Evolutionary conservation across 1,284 basidiomycete species (phyloP).

Genomic region (Apiotrichum gamsii): DNA sequence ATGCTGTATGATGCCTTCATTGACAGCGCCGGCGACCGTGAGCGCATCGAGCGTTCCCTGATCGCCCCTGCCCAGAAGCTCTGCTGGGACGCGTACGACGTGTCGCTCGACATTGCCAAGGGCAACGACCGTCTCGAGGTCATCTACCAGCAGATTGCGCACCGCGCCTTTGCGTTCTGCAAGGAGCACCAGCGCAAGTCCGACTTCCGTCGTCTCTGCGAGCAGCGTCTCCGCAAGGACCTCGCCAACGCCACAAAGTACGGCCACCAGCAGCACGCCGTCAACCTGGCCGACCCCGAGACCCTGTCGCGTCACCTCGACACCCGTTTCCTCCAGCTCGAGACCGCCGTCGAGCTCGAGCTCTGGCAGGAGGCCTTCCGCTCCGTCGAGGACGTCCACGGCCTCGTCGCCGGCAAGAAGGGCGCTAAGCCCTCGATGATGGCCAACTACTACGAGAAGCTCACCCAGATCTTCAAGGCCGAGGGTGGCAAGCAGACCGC

Average conservation of each 20-base stretch:
- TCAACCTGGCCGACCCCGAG: conserved; percentile 95
- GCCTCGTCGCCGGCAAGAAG: conserved; percentile 76
- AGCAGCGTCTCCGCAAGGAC: conserved; percentile 84
- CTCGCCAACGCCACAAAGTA: conserved; percentile 94
- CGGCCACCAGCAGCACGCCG: conserved; percentile 88
- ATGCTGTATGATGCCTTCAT: conserved; percentile 44
- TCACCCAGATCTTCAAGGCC: conserved; percentile 80
- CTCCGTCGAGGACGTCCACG: conserved; percentile 96
- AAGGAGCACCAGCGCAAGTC: conserved; percentile 89
- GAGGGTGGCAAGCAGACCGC: conserved; percentile 62
- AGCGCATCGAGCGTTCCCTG: conserved; percentile 89
- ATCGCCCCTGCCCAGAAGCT: conserved; percentile 98
- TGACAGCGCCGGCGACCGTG: conserved; percentile 66
- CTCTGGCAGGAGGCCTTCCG: conserved; percentile 99
- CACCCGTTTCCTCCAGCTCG: conserved; percentile 95
- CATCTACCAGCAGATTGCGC: conserved; percentile 94
- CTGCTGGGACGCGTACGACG: conserved; percentile 96
- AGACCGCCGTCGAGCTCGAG: conserved; percentile 96
- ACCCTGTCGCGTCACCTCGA: conserved; percentile 96
- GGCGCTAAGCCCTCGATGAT: conserved; percentile 89
- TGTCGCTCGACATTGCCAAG: conserved; percentile 91
- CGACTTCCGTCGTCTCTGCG: conserved; percentile 95
- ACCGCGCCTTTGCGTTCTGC: conserved; percentile 97
- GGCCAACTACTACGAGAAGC: conserved; percentile 99
- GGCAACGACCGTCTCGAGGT: conserved; percentile 91